Base-by-base conservation (phyloP, 176 grass and related monocot species). In the Raddia distichophylla region DNA sequence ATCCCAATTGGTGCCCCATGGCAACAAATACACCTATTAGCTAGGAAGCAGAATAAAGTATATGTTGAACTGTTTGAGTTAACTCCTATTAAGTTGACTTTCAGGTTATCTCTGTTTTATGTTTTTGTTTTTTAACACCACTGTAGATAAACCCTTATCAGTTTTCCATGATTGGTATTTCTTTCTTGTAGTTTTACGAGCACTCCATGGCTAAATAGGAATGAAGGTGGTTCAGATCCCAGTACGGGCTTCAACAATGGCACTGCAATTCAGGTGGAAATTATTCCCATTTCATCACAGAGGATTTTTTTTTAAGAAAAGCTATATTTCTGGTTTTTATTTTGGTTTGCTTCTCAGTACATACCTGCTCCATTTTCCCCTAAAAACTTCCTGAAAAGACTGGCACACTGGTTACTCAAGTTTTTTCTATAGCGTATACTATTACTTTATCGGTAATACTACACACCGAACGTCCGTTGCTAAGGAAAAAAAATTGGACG, bases 1-100 rank as follows among this genome's bases (percentile, higher is more conserved):
- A 63, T 93, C 66, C 95, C 90, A 35, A 73, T 94, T 85, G 95
- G 95, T 53, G 92, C 92, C 87, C 95, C 95, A 83, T 94, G 92
- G 89, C 92, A 98, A 67, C 90, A 94, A 62, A 98, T 94, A 86
- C 91, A 93, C 83, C 90, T 94, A 78, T 89, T 98, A 85, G 95
- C 92, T 27, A 93, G 95, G 80, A 94, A 84, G 69, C 88, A 98
- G 74, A 91, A 90, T 74, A 98, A 98, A 68, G 86, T 98, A 67
- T 98, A 94, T 74, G 81, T 98, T 35, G 95, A 98, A 83, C 53
- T 87, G 54, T 98, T 98, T 89, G 81, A 93, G 71, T 86, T 98
- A 75, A 83, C 80, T 84, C 90, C 92, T 79, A 80, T 98, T 37
- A 90, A 80, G 54, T 74, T 98, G 45, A 93, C 88, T 71, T 93